A percentile compares a stretch with the other conserved stretches of the same genome.
phyloP scores from a whole-genome alignment of 1,284 basidiomycete genomes.

The Rhodotorula sp. region DNA sequence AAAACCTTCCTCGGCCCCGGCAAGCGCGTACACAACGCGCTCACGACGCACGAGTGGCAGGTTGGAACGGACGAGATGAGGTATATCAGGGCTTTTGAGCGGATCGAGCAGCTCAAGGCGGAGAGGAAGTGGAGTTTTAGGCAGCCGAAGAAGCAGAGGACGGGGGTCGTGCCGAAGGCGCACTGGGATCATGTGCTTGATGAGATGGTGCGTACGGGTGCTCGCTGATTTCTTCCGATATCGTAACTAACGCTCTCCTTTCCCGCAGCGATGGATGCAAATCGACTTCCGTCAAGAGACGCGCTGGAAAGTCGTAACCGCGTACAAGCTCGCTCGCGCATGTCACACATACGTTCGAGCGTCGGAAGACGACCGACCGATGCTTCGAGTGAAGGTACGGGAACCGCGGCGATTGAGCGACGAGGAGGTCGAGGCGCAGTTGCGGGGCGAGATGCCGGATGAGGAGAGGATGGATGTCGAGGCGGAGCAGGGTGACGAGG shows the following conservation, averaged over 20 bases:
- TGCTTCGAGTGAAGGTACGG: constrained; percentile 57
- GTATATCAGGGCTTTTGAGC: constrained; percentile 67
- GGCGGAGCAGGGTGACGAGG: constrained; percentile 34
- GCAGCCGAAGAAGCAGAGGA: constrained; percentile 91
- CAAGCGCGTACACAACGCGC: constrained; percentile 42
- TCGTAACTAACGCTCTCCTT: not conserved
- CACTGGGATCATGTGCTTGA: constrained; percentile 97
- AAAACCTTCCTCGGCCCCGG: constrained; percentile 41
- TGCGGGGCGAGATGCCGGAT: not conserved
- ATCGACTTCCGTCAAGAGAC: constrained; percentile 92
- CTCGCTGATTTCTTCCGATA: not conserved
- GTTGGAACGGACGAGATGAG: constrained; percentile 41
- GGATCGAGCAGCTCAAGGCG: constrained; percentile 80
- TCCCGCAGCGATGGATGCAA: constrained; percentile 85
- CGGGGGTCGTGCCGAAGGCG: constrained; percentile 74
- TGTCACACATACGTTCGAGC: constrained; percentile 85
- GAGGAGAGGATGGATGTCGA: constrained; percentile 29
- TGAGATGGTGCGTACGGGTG: constrained; percentile 72
- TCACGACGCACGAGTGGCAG: constrained; percentile 44
- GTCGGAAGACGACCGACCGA: constrained; percentile 63
- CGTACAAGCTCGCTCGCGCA: constrained; percentile 78
- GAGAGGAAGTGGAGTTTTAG: constrained; percentile 85
- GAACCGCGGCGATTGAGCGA: constrained; percentile 23
- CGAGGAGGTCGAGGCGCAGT: not conserved
- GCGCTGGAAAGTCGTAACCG: constrained; percentile 84